Conservation (phyloP, 1,139 yeast genomes). For the Nakaseomyces delphensis region DNA sequence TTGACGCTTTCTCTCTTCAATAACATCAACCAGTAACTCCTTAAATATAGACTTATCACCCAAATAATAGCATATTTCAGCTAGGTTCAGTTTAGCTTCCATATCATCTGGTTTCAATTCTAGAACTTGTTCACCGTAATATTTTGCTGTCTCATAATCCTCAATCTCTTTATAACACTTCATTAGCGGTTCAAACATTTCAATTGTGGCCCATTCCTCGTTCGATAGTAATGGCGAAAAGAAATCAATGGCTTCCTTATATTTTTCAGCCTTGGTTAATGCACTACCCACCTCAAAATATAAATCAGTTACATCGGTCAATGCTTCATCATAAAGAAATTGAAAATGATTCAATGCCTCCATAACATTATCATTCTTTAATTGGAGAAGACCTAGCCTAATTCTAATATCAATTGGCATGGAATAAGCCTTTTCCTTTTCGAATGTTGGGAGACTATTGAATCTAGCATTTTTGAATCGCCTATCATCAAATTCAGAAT, state of each 20-base stretch:
- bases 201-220: slow-evolving; percentile 43
- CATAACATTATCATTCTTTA: slow-evolving; percentile 51
- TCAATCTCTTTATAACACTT: slow-evolving; percentile 70
- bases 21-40: slow-evolving; percentile 47
- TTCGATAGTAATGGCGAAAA: slow-evolving; percentile 45
- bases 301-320: slow-evolving; percentile 61
- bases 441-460: slow-evolving; percentile 34
- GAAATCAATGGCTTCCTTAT: slow-evolving; percentile 62
- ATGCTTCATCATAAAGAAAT: slow-evolving; percentile 47
- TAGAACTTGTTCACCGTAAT: slow-evolving; percentile 51
- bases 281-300: slow-evolving; percentile 69
- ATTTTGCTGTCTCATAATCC: slow-evolving; percentile 60
- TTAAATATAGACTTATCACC: slow-evolving; percentile 60
- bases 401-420: slow-evolving; percentile 83
- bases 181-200: slow-evolving; percentile 57
- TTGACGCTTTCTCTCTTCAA: slow-evolving; percentile 32
- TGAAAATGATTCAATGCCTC: slow-evolving; percentile 71
- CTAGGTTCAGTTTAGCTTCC: slow-evolving; percentile 68
- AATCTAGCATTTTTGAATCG: slow-evolving; percentile 42
- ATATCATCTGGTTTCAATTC: slow-evolving; percentile 53
- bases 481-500: slow-evolving; percentile 73
- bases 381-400: slow-evolving; percentile 65
- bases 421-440: slow-evolving; percentile 37
- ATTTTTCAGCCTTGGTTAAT: slow-evolving; percentile 58
- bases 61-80: slow-evolving; percentile 70